Evolutionary conservation across 2,329 filamentous ascomycete species (phyloP).

Genomic region (Cytospora piceicola): DNA sequence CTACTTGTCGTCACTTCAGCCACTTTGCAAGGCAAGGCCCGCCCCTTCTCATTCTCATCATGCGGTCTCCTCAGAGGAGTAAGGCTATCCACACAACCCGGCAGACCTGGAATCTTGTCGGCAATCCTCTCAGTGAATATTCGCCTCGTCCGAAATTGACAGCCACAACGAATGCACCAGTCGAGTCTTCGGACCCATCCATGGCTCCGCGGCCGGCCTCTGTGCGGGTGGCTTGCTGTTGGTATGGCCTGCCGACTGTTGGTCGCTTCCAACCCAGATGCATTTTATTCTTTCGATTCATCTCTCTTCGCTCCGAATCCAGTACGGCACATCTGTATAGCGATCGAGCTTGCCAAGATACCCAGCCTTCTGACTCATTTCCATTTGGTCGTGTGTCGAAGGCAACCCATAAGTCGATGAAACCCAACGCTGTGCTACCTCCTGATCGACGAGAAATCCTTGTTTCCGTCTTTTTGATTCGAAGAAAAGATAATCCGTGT

Average conservation of each 20-base stretch:
- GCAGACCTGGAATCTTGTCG: not conserved
- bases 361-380: not conserved
- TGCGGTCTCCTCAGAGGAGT: constrained; percentile 1
- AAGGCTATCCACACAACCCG: not conserved
- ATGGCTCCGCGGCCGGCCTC: not conserved
- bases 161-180: not conserved
- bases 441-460: not conserved
- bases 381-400: not conserved
- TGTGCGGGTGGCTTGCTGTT: not conserved
- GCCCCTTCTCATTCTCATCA: not conserved
- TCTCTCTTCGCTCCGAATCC: not conserved
- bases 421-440: not conserved
- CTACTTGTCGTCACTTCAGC: constrained; percentile 12
- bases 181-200: not conserved
- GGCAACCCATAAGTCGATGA: not conserved
- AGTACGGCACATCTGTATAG: not conserved
- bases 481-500: not conserved
- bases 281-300: not conserved
- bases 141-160: not conserved
- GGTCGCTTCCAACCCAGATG: not conserved
- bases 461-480: not conserved
- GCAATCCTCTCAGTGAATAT: not conserved
- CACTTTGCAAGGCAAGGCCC: not conserved
- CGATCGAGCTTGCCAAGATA: not conserved
- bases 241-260: not conserved